phyloP scores from a whole-genome alignment of 345 rosid species.

The Orychophragmus violaceus region DNA sequence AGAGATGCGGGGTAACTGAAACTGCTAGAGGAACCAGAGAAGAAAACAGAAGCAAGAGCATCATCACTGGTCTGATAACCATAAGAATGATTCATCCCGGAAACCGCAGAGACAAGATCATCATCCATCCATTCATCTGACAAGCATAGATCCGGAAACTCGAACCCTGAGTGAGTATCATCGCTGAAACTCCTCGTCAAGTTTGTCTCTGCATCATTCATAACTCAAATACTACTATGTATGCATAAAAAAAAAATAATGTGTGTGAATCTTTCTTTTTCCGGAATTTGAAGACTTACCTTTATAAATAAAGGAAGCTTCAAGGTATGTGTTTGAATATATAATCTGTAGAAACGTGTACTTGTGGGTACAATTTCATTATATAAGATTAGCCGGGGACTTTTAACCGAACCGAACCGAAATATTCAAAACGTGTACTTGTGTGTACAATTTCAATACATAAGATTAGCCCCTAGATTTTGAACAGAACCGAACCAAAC shows the following conservation, averaged over 20 bases:
- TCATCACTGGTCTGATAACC: constrained; percentile 32
- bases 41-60: constrained; percentile 1
- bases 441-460: too few species aligned
- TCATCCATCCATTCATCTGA: constrained; percentile 55
- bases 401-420: too few species aligned
- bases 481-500: too few species aligned
- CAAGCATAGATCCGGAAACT: constrained; percentile 43
- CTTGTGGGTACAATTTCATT: constrained; percentile 10
- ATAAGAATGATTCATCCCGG: constrained; percentile 34
- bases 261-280: background rate
- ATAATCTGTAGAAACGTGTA: background rate
- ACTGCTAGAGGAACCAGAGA: constrained; percentile 29
- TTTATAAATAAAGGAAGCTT: constrained; percentile 19
- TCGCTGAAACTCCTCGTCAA: constrained; percentile 24
- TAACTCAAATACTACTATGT: background rate
- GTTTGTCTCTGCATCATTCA: constrained; percentile 17
- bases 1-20: constrained; percentile 16
- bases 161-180: constrained; percentile 37
- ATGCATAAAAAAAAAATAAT: background rate
- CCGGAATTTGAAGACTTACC: background rate
- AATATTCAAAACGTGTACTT: too few species aligned
- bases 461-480: too few species aligned
- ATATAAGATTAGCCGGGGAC: too few species aligned
- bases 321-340: background rate
- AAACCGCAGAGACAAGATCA: constrained; percentile 31